A percentile compares a stretch with the other conserved stretches of the same genome.
These are phyloP conservation scores for Rhizopogon salebrosus DNA, from an alignment of 768 basidiomycete species.

Conservation along the genomic window DNA sequence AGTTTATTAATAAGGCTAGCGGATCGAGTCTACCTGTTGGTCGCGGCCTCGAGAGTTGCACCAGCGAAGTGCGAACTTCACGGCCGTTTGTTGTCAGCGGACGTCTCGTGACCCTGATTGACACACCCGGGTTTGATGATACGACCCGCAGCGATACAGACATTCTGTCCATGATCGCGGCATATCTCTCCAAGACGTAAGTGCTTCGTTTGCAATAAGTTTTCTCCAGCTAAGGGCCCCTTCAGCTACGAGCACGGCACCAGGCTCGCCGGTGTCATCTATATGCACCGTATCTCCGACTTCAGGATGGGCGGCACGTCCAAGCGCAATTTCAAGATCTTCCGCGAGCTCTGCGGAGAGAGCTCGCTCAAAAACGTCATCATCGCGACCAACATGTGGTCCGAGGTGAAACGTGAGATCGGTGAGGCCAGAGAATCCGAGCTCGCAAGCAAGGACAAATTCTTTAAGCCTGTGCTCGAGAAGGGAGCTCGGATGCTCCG, in stretches of 20 bases:
- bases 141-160: slow-evolving; percentile 38
- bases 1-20: slow-evolving; percentile 47
- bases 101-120: slow-evolving; percentile 37
- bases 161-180: slow-evolving; percentile 40
- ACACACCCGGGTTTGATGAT: slow-evolving; percentile 54
- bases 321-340: slow-evolving; percentile 47
- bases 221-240: background rate
- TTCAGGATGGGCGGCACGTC: slow-evolving; percentile 46
- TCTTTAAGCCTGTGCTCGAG: slow-evolving; percentile 48
- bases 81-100: slow-evolving; percentile 36
- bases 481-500: slow-evolving; percentile 43
- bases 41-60: slow-evolving; percentile 38
- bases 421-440: slow-evolving; percentile 42
- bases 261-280: slow-evolving; percentile 48
- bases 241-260: slow-evolving; percentile 29
- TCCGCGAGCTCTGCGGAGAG: slow-evolving; percentile 49
- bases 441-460: slow-evolving; percentile 34
- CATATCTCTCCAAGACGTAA: slow-evolving; percentile 8
- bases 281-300: slow-evolving; percentile 51
- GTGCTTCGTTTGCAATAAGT: background rate
- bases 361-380: slow-evolving; percentile 43
- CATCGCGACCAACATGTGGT: slow-evolving; percentile 54
- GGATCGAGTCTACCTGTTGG: slow-evolving; percentile 38
- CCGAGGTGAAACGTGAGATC: slow-evolving; percentile 31
- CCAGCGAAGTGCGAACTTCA: slow-evolving; percentile 32